These are phyloP conservation scores for Umbilicus rupestris DNA, from an alignment of 164 flowering plant genomes.

Conservation along the genomic window DNA sequence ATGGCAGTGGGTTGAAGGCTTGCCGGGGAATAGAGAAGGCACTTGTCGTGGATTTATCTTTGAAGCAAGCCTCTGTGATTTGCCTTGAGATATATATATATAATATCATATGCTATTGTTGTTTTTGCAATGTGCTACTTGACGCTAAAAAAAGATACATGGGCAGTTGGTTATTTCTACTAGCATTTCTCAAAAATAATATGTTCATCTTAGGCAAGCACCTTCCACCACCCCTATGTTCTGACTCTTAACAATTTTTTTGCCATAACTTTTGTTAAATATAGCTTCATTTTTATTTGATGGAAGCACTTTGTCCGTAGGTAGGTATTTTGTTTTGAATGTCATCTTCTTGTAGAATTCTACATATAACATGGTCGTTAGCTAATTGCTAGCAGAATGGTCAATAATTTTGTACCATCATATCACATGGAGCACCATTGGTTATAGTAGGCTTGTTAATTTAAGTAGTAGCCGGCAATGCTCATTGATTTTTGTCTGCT, in stretches of 20 bases:
- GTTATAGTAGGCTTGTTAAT: too few species aligned
- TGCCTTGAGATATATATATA: slow-evolving; percentile 30
- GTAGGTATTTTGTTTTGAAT: too few species aligned
- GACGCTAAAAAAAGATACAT: background rate
- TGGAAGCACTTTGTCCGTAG: too few species aligned
- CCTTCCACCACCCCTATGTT: background rate
- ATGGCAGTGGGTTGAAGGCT: slow-evolving; percentile 84
- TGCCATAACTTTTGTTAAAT: background rate
- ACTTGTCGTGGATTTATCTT: slow-evolving; percentile 64
- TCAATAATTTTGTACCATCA: too few species aligned
- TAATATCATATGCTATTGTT: background rate
- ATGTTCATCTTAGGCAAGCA: background rate
- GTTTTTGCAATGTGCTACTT: background rate
- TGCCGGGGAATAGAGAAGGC: slow-evolving; percentile 59
- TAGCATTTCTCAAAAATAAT: too few species aligned
- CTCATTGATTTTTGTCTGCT: too few species aligned
- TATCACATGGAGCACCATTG: too few species aligned
- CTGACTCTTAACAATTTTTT: background rate
- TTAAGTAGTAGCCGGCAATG: too few species aligned
- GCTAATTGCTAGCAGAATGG: too few species aligned
- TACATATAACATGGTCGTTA: too few species aligned
- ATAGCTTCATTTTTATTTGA: too few species aligned
- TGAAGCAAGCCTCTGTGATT: slow-evolving; percentile 52
- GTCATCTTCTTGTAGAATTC: too few species aligned
- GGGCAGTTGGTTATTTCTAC: background rate